Percentiles rank a stretch among this genome's conserved stretches.
phyloP scores from a whole-genome alignment of 306 rosid species.

The Quercus aquifolioides region DNA sequence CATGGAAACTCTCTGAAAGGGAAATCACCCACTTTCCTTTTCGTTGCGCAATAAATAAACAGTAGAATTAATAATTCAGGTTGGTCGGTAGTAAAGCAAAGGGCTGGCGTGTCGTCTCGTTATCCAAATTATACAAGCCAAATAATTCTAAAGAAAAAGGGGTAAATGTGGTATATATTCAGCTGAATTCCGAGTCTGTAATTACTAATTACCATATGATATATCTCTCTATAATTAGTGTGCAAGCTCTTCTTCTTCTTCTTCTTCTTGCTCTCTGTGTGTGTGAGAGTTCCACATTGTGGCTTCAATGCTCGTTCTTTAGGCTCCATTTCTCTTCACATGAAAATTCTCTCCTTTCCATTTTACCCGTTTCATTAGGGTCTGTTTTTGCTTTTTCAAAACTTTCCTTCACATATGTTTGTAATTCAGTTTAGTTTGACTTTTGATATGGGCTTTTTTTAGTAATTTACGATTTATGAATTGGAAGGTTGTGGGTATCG shows the following conservation, averaged over 20 bases:
- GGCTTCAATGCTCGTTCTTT: neutral
- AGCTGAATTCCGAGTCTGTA: neutral
- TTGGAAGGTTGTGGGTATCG: conserved; percentile 3
- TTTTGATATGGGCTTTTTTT: too few species aligned
- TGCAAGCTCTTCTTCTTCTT: neutral
- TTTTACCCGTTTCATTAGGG: neutral
- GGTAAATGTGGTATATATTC: neutral
- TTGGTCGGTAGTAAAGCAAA: neutral
- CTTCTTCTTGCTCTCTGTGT: neutral
- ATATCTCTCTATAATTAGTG: neutral
- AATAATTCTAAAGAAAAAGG: neutral
- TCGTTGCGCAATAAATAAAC: too few species aligned
- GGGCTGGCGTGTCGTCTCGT: conserved; percentile 21
- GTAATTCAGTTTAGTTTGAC: too few species aligned
- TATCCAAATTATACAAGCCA: neutral
- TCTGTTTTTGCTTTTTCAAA: neutral
- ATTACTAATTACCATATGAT: neutral
- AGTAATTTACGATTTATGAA: too few species aligned
- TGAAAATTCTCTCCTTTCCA: neutral
- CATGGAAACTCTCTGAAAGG: too few species aligned
- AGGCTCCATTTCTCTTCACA: neutral
- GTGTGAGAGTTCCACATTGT: neutral
- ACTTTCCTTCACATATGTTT: neutral
- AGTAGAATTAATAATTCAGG: neutral
- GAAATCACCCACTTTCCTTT: too few species aligned